A percentile compares a stretch with the other conserved stretches of the same genome.
These are phyloP conservation scores for Potentilla sterilis DNA, from an alignment of 306 rosid genomes.

Conservation along the genomic window DNA sequence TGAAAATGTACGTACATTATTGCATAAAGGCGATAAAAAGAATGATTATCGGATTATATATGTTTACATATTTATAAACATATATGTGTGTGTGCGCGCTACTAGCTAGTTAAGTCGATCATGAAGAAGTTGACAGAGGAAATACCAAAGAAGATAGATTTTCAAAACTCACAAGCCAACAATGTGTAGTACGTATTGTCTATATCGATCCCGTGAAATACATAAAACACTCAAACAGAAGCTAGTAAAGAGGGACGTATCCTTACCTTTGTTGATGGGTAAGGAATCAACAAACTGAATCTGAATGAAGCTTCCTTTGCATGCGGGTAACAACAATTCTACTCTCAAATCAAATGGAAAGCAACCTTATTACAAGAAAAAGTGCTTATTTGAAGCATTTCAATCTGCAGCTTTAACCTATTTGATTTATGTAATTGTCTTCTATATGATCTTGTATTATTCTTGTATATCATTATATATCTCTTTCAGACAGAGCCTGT, in stretches of 20 bases:
- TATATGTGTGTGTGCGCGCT: background rate
- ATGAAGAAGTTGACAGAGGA: slow-evolving; percentile 39
- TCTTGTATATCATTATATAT: background rate
- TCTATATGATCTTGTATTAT: background rate
- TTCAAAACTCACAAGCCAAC: slow-evolving; percentile 19
- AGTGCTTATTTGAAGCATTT: slow-evolving; percentile 23
- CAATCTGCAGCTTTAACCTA: slow-evolving; percentile 7
- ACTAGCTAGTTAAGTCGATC: background rate
- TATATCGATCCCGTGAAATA: slow-evolving; percentile 14
- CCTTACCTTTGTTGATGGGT: slow-evolving; percentile 17
- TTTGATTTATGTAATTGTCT: background rate
- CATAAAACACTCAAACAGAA: slow-evolving; percentile 5
- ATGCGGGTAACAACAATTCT: slow-evolving; percentile 25
- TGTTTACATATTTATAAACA: background rate
- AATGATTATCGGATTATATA: background rate
- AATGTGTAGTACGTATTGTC: slow-evolving; percentile 27
- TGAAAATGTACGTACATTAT: slow-evolving; percentile 16
- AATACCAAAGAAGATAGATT: slow-evolving; percentile 26
- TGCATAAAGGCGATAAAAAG: slow-evolving; percentile 28
- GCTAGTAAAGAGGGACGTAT: background rate
- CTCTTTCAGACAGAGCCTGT: background rate
- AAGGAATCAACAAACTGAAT: slow-evolving; percentile 12
- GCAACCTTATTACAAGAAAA: slow-evolving; percentile 17
- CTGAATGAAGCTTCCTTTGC: slow-evolving; percentile 33
- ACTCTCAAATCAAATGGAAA: slow-evolving; percentile 19